Evolutionary conservation across 2,329 filamentous ascomycete species (phyloP).

Genomic region (Alternaria gaisen): DNA sequence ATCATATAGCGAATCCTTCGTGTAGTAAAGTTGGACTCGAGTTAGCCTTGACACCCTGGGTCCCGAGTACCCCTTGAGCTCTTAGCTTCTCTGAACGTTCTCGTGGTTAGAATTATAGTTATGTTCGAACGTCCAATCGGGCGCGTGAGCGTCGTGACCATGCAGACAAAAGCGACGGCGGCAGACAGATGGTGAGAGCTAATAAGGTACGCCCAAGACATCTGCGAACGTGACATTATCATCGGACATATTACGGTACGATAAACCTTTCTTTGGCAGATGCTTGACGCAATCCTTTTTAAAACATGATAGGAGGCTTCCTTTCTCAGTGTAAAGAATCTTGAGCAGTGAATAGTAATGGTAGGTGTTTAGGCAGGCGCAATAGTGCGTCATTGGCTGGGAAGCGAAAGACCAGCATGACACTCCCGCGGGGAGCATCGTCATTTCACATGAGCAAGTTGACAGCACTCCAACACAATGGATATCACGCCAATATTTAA

Average conservation of each 20-base stretch:
- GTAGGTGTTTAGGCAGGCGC: neutral
- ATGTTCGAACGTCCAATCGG: constrained; percentile 1
- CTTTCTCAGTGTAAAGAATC: neutral
- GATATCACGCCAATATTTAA: constrained; percentile 76
- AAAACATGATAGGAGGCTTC: neutral
- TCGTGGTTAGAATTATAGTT: constrained; percentile 1
- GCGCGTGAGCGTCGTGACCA: neutral
- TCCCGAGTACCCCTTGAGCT: neutral
- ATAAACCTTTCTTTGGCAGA: neutral
- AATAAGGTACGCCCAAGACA: neutral
- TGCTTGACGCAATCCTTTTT: neutral
- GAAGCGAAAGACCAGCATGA: constrained; percentile 31
- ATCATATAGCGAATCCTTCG: neutral
- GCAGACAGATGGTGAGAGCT: neutral
- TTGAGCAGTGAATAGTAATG: neutral
- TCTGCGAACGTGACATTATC: neutral
- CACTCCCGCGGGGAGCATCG: constrained; percentile 38
- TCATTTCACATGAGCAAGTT: constrained; percentile 32
- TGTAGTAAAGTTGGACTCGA: neutral
- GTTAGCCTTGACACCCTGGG: neutral
- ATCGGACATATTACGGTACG: neutral
- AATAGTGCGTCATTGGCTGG: constrained; percentile 27
- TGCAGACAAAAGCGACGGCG: neutral
- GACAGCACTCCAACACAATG: constrained; percentile 38
- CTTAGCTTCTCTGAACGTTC: neutral